These are phyloP conservation scores for Aspergillus tanneri DNA, from an alignment of 2,329 filamentous ascomycete genomes.

Conservation along the genomic window DNA sequence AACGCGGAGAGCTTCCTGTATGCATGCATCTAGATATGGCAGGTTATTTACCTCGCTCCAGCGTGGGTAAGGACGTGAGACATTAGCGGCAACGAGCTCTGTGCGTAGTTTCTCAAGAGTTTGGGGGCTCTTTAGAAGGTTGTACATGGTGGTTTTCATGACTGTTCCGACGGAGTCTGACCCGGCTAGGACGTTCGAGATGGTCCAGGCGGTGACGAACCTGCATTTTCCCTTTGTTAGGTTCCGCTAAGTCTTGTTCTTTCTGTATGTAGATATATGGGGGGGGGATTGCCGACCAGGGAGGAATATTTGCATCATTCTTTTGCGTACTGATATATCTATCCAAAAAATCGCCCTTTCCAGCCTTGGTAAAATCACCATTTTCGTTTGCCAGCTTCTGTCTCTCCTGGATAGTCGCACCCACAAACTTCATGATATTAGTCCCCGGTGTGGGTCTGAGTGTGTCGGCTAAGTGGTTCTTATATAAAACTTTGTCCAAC, in stretches of 20 bases:
- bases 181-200: conserved; percentile 35
- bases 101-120: conserved; percentile 14
- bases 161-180: conserved; percentile 31
- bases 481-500: conserved; percentile 2
- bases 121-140: conserved; percentile 28
- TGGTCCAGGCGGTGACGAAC: conserved; percentile 30
- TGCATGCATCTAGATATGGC: conserved; percentile 52
- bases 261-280: too few relatives aligned
- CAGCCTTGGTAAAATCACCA: too few relatives aligned
- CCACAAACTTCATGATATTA: too few relatives aligned
- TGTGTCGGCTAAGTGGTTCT: not conserved
- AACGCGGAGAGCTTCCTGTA: conserved; percentile 52
- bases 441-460: too few relatives aligned
- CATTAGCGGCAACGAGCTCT: conserved; percentile 12
- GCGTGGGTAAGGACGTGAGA: not conserved
- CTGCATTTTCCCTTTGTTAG: conserved; percentile 9
- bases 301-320: too few relatives aligned
- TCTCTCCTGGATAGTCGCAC: too few relatives aligned
- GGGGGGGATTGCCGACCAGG: too few relatives aligned
- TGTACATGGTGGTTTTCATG: conserved; percentile 29
- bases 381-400: too few relatives aligned
- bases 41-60: conserved; percentile 21
- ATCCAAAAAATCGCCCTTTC: too few relatives aligned
- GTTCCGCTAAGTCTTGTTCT: too few relatives aligned
- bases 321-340: too few relatives aligned